Evolutionary conservation across 2,329 filamentous ascomycete species (phyloP), one percentile per base, ranked within the genome.

Genomic region (Venturiaceae sp.): DNA sequence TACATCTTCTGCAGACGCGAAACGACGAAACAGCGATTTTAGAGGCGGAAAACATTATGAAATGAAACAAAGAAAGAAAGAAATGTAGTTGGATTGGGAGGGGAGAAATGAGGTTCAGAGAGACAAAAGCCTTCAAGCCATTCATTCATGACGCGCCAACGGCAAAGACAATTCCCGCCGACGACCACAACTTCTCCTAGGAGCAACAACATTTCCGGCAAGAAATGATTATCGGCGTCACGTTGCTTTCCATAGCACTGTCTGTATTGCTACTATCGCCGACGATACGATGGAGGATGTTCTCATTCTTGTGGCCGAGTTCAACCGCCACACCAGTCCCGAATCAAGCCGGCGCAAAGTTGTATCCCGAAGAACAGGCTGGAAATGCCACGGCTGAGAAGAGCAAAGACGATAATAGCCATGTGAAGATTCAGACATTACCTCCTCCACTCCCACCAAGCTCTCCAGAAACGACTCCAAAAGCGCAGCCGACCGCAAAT

Each of bases 311-410:
- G n/a, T 28, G 52, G 32, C 30, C 30, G 13, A 53, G 16, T 37
- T 26, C 52, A 5, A 80, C 75, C 19, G 67, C 73, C 5, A 75
- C 71, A n/a, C 77, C 69, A 5, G 74, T 74, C 2, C 75, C 77
- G 44, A 30, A 50, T 26, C 44, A 30, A 30, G 7, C 44, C 3
- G 26, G 26, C 44, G 14, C 23, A 30, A 23, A 50, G 5, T 16
- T 3, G 16, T 16, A 50, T 30, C 28, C 5, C 44, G 44, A 50
- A 28, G 41, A 46, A 30, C 44, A 50, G 13, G 1, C 14, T 30
- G 44, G 5, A 30, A 26, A 36, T 11, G 11, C 34, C 14, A 53
- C 34, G 5, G 9, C 14, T 28, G 33, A 36, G 32, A 39, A 30
- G 19, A 34, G 33, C 37, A n/a, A 28, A 21, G 23, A 26, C 8